phyloP scores from a whole-genome alignment of 2,329 filamentous ascomycete species.

The Colletotrichum cordylinicola region DNA sequence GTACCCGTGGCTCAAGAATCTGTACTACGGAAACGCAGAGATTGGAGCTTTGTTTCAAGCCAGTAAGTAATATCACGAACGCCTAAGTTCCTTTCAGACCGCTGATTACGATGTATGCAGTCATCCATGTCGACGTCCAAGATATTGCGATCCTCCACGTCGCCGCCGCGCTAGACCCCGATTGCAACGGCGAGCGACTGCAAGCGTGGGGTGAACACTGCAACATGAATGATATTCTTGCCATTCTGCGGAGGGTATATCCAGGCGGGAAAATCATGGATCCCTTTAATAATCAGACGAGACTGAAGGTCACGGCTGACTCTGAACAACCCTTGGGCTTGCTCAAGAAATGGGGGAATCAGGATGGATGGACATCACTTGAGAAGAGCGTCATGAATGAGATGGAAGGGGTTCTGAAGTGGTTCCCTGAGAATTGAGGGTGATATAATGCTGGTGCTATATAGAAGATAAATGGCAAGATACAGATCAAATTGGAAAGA shows the following conservation, averaged over 20 bases:
- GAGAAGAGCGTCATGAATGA: background rate
- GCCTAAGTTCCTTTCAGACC: accelerated
- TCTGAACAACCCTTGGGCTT: background rate
- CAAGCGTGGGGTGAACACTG: background rate
- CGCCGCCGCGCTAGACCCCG: background rate
- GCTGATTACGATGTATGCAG: background rate
- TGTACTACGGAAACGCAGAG: background rate
- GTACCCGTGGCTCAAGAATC: background rate
- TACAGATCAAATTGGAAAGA: background rate
- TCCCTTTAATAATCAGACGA: background rate
- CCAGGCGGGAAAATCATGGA: background rate
- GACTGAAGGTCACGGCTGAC: background rate
- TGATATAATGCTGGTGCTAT: background rate
- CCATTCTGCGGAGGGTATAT: background rate
- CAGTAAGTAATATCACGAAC: background rate
- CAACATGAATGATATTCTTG: background rate
- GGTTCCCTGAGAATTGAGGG: background rate
- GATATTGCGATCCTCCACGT: background rate
- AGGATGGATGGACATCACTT: background rate
- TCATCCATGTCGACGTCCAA: background rate
- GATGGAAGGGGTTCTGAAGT: background rate
- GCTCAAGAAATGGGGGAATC: background rate
- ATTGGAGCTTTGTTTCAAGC: background rate
- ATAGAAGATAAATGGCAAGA: background rate
- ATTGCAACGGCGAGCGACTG: background rate